These are phyloP conservation scores for Camillea tinctor DNA, from an alignment of 2,329 filamentous ascomycete genomes.

Conservation along the genomic window DNA sequence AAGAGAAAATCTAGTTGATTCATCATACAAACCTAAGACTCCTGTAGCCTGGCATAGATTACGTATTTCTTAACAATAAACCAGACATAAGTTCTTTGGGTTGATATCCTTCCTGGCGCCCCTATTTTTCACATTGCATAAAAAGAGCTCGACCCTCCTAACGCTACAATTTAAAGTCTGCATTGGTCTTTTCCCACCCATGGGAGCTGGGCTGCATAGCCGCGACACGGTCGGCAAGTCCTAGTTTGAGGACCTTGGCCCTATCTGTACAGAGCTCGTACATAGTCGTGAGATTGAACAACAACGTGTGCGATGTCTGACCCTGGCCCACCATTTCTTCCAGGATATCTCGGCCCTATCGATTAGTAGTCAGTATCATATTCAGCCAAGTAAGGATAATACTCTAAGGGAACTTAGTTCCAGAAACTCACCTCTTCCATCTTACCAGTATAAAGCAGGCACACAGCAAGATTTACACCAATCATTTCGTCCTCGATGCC, in stretches of 20 bases:
- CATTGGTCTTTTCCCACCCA: conserved; percentile 70
- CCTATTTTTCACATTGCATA: background rate
- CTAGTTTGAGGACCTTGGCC: conserved; percentile 66
- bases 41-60: too few species aligned
- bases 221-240: conserved; percentile 69
- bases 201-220: conserved; percentile 51
- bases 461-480: conserved; percentile 80
- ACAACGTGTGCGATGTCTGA: conserved; percentile 71
- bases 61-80: too few species aligned
- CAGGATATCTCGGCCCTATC: conserved; percentile 63
- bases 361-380: conserved; percentile 23
- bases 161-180: conserved; percentile 72
- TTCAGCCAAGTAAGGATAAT: background rate
- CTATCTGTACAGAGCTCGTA: conserved; percentile 89
- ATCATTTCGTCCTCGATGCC: conserved; percentile 63
- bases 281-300: conserved; percentile 88
- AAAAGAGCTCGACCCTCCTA: background rate
- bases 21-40: too few species aligned
- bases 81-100: too few species aligned
- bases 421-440: conserved; percentile 63
- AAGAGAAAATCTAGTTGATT: too few species aligned
- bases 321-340: conserved; percentile 63
- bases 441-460: conserved; percentile 75
- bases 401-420: background rate
- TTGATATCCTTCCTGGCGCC: too few species aligned